Evolutionary conservation across 192 early-diverging fungal genomes (phyloP), one percentile per base, ranked within the genome.

Genomic region (Umbelopsis isabellina): DNA sequence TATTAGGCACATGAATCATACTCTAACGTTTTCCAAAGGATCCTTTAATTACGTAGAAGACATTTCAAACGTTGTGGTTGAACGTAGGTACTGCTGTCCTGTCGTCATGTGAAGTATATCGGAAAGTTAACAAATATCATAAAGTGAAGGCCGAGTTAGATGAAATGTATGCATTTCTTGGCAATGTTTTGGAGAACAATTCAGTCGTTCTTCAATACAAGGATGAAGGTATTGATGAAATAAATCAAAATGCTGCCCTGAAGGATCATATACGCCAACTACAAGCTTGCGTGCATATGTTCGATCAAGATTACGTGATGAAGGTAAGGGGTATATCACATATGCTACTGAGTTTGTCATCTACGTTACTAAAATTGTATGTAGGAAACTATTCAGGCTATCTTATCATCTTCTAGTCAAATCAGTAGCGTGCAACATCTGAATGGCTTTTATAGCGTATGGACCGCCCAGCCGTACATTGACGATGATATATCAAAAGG

Each of bases 241-340:
- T 30, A 6, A 5, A 10, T 4, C 37, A 41, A 41, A 10, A 41
- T 5, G 1, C 37, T 41, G 6, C 10, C 30, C 11, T 35, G 5
- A 16, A 35, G 1, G 30, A 61, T 10, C 13, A 16, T 35, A n/a
- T n/a, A 61, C 11, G 4, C 13, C 55, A 35, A 18, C 33, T 33
- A 16, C 27, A 61, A 12, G 1, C 10, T 35, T 61, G 55, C 25
- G 27, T 61, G 30, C 23, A 61, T 18, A 61, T 61, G 55, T 61
- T 61, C 23, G 55, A 61, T 13, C 55, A 61, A 61, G 55, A 61
- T 33, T 61, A n/a, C 13, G 25, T 61, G 16, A 61, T 61, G 55
- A 61, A 61, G 30, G 55, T 61, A 4, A 16, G 25, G 16, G 16
- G 13, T 3, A 25, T 35, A 33, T 27, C 51, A 23, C 33, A 13